These are phyloP conservation scores for Arxiozyma bovina DNA, from an alignment of 1,139 yeast species.

Conservation along the genomic window DNA sequence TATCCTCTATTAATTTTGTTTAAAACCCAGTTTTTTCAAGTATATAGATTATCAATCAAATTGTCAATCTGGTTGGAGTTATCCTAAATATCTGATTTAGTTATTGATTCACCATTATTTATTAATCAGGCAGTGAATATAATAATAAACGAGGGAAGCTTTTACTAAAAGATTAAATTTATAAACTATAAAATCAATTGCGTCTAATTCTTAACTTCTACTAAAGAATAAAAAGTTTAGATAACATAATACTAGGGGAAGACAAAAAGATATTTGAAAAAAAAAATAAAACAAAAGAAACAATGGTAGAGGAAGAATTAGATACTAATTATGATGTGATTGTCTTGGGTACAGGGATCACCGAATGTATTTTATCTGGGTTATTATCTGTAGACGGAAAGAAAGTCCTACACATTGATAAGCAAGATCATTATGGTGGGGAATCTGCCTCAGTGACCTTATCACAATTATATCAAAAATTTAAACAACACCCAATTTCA, in stretches of 20 bases:
- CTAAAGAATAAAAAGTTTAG: neutral
- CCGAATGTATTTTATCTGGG: slow-evolving; percentile 94
- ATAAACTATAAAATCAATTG: neutral
- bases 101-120: too few relatives aligned
- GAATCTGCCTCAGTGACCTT: slow-evolving; percentile 47
- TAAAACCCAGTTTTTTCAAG: too few relatives aligned
- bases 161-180: neutral
- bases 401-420: slow-evolving; percentile 91
- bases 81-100: neutral
- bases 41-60: too few relatives aligned
- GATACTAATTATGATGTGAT: slow-evolving; percentile 94
- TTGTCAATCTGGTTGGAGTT: too few relatives aligned
- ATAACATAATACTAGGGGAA: too few relatives aligned
- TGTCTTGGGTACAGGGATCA: slow-evolving; percentile 78
- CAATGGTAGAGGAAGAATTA: slow-evolving; percentile 37
- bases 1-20: neutral
- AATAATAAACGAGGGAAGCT: neutral
- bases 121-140: neutral
- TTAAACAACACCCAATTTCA: slow-evolving; percentile 67
- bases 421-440: slow-evolving; percentile 94
- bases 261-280: too few relatives aligned
- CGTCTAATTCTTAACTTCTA: neutral
- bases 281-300: neutral
- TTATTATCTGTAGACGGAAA: slow-evolving; percentile 91
- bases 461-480: slow-evolving; percentile 54